Conservation (phyloP, 176 grass and related monocot genomes). For the Avena insularis region DNA sequence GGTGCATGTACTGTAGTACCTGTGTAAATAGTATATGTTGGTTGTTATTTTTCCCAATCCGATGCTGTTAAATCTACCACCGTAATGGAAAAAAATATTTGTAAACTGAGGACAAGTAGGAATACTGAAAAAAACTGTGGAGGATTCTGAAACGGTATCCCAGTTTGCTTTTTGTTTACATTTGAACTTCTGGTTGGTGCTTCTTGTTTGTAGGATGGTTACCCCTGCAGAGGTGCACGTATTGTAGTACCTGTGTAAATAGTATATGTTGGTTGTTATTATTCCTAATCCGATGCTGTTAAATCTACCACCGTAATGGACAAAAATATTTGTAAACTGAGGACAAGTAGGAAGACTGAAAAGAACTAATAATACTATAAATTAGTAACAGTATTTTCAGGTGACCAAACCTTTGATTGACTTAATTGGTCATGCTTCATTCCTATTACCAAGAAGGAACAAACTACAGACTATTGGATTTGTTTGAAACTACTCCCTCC, state of each 20-base stretch:
- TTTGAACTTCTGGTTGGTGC: neutral
- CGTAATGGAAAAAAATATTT: neutral
- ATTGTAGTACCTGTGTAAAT: neutral
- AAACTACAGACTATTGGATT: neutral
- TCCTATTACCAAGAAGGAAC: neutral
- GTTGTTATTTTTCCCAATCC: neutral
- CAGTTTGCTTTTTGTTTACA: neutral
- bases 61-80: neutral
- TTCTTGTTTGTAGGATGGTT: neutral
- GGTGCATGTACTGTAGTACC: neutral
- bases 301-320: neutral
- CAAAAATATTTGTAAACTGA: neutral
- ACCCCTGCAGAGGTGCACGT: neutral
- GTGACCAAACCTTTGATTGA: conserved; percentile 8
- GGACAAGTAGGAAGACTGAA: neutral
- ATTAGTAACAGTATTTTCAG: conserved; percentile 14
- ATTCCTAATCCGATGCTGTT: neutral
- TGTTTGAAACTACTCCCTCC: neutral
- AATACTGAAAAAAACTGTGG: neutral
- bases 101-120: neutral
- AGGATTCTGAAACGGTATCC: too few relatives aligned
- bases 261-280: neutral
- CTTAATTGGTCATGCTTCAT: neutral
- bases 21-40: neutral
- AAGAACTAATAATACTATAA: neutral